Evolutionary conservation across 495 filamentous ascomycete species (phyloP).

Genomic region (Lichina pygmaea): DNA sequence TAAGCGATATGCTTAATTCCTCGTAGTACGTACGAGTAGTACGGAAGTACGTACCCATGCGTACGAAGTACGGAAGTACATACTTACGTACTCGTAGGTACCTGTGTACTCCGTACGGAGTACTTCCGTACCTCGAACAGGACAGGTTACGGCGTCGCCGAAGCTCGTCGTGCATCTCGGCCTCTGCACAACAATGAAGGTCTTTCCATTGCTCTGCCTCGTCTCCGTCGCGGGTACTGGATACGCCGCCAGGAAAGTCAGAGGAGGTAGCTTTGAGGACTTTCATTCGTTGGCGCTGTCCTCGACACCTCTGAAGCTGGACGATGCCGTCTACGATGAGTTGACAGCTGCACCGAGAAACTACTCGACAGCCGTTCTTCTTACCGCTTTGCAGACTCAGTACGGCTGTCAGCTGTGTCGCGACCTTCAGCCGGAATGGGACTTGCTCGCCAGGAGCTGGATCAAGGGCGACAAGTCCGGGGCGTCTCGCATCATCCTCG

Average conservation of each 20-base stretch:
- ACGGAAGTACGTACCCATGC: too few relatives aligned
- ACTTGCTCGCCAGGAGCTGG: constrained; percentile 73
- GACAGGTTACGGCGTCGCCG: too few relatives aligned
- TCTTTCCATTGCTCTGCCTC: constrained; percentile 21
- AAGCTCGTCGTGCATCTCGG: too few relatives aligned
- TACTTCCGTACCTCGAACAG: too few relatives aligned
- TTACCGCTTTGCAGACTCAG: constrained; percentile 66
- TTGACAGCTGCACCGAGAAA: constrained; percentile 55
- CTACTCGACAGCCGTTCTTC: constrained; percentile 54
- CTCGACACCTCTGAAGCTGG: constrained; percentile 42
- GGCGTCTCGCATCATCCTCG: constrained; percentile 49
- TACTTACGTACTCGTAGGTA: too few relatives aligned
- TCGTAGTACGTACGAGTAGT: too few relatives aligned
- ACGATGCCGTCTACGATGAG: constrained; percentile 45
- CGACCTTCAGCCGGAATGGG: constrained; percentile 88
- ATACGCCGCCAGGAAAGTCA: constrained; percentile 24
- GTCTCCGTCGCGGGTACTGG: constrained; percentile 20
- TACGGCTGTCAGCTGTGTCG: constrained; percentile 72
- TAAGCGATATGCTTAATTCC: too few relatives aligned
- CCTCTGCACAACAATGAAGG: constrained; percentile 11
- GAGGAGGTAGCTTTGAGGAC: constrained; percentile 29
- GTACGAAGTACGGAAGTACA: too few relatives aligned
- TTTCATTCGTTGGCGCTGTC: constrained; percentile 41
- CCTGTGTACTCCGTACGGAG: too few relatives aligned
- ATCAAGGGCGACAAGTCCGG: constrained; percentile 46